Conservation (phyloP, 2,329 filamentous ascomycete species). For the Alternaria hordeiaustralica region DNA sequence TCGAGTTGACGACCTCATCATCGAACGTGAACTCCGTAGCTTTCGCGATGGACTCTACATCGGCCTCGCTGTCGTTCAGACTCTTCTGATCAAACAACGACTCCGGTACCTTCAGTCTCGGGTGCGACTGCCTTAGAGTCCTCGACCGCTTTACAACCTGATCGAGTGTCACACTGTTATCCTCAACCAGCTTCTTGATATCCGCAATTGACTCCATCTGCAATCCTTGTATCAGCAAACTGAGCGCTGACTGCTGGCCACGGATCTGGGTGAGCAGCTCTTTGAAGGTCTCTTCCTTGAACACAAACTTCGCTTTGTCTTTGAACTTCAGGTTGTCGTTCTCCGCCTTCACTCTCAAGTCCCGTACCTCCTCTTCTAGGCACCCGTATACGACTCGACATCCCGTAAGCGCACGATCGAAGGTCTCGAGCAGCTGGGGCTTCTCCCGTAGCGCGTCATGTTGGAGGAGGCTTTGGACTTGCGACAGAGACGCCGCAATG, state of each 20-base stretch:
- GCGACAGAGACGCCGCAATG: constrained; percentile 41
- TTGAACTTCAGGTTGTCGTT: constrained; percentile 30
- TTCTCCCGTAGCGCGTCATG: constrained; percentile 35
- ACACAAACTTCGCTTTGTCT: constrained; percentile 36
- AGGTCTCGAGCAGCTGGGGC: constrained; percentile 39
- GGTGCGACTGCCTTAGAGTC: constrained; percentile 35
- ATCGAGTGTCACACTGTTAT: constrained; percentile 38
- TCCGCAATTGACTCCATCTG: constrained; percentile 46
- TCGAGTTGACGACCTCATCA: constrained; percentile 41
- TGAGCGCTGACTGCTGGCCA: constrained; percentile 43
- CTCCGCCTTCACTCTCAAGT: constrained; percentile 28
- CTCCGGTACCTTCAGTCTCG: constrained; percentile 35
- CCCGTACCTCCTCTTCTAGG: constrained; percentile 40
- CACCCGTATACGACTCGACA: constrained; percentile 43
- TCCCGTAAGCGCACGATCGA: constrained; percentile 42
- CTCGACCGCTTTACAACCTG: constrained; percentile 35
- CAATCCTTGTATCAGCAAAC: constrained; percentile 41
- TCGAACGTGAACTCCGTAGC: constrained; percentile 42
- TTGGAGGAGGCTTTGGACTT: constrained; percentile 39
- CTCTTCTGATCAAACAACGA: constrained; percentile 28
- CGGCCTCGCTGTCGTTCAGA: constrained; percentile 7
- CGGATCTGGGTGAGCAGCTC: constrained; percentile 44
- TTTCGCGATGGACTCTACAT: constrained; percentile 25
- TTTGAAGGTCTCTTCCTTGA: constrained; percentile 44
- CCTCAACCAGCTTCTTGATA: constrained; percentile 36